phyloP scores from a whole-genome alignment of 2,329 filamentous ascomycete genomes.

The Alternaria arbusti region DNA sequence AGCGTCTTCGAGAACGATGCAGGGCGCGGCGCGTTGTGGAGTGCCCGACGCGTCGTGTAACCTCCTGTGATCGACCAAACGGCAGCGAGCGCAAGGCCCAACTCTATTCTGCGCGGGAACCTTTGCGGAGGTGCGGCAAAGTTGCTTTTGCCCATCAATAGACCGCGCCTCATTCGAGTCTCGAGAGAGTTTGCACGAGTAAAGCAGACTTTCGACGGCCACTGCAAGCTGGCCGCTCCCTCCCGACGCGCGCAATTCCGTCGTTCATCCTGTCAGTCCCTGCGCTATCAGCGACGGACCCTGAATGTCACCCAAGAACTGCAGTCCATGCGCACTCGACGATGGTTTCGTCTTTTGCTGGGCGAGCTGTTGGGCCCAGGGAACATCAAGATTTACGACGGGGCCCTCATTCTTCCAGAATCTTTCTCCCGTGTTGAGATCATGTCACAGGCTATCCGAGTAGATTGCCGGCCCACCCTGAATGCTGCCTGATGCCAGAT shows the following conservation, averaged over 20 bases:
- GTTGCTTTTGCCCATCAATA: conserved; percentile 14
- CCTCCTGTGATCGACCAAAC: conserved; percentile 27
- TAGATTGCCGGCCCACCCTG: conserved; percentile 40
- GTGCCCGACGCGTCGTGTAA: conserved; percentile 27
- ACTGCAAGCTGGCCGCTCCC: conserved; percentile 9
- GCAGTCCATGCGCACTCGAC: conserved; percentile 16
- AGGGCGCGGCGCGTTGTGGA: conserved; percentile 27
- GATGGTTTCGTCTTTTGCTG: conserved; percentile 16
- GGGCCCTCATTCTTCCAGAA: conserved; percentile 41
- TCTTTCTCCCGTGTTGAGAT: conserved; percentile 33
- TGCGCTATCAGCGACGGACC: conserved; percentile 20
- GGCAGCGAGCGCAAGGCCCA: conserved; percentile 19
- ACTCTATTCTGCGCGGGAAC: conserved; percentile 16
- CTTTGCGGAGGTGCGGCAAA: conserved; percentile 20
- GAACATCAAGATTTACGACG: conserved; percentile 17
- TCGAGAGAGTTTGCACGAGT: conserved; percentile 18
- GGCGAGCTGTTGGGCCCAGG: conserved; percentile 20
- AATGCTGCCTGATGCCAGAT: conserved; percentile 18
- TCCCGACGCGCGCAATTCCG: conserved; percentile 16
- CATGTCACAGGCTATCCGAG: conserved; percentile 33
- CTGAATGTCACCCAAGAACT: conserved; percentile 5
- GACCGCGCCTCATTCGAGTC: conserved; percentile 10
- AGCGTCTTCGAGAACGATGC: conserved; percentile 15
- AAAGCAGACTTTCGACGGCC: conserved; percentile 14
- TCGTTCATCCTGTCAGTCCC: conserved; percentile 16